Evolutionary conservation across 768 basidiomycete species (phyloP), one percentile per base, ranked within the genome.

Genomic region (Tricholoma matsutake): DNA sequence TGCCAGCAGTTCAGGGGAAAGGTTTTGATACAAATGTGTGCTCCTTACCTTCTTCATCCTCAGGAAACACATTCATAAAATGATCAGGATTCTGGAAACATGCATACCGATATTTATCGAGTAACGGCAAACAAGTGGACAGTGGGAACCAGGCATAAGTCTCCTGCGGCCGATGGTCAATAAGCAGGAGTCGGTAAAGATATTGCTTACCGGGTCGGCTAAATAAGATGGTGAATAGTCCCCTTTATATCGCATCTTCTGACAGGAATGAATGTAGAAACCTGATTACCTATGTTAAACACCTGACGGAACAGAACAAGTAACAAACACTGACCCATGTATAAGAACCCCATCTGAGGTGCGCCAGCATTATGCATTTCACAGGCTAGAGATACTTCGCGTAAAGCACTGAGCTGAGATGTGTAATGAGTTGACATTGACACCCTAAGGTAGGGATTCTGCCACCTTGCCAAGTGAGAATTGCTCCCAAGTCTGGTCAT

Each of bases 201-300:
- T 56, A 4, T n/a, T 16, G 65, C 81, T 66, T 64, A 94, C 92
- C 7, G 96, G 94, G 73, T 98, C 96, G 11, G 85, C 82, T 18
- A 98, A 81, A 64, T 84, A 93, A 2, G 96, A 97, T 0, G 96
- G 96, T 0, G 79, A 72, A 65, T 96, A 99, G 58, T 97, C 94
- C 29, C 88, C 95, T 69, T 99, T 99, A 75, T 99, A 98, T 58
- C 81, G 81, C 97, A 98, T 98, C 74, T 99, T 99, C 55, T 78
- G 84, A 69, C 96, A 98, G 2, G 91, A 86, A 66, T 97, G 83
- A 39, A 98, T 90, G 72, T 98, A 98, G 72, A 86, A 98, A 6
- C 96, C 96, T 97, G 66, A 10, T 3, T 41, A 8, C n/a, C 3
- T 13, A 35, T 22, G 51, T 34, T 16, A 32, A 25, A 18, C n/a